These are phyloP conservation scores for Saturnispora mendoncae DNA, from an alignment of 805 yeast genomes.

Conservation along the genomic window DNA sequence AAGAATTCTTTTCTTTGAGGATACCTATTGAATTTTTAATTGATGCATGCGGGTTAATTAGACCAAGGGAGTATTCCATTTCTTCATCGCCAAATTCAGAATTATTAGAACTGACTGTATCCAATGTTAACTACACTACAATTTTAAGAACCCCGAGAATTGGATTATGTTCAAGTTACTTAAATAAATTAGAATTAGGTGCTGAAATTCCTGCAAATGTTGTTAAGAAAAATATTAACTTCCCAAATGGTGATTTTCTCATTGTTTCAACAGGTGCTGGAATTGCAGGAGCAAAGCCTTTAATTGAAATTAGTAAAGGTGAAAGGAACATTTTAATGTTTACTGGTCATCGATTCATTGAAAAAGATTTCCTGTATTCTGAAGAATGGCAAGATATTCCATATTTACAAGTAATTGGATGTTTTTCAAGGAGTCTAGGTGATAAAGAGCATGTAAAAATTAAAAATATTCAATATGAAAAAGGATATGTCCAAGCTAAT, in stretches of 20 bases:
- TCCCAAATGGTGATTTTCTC: slow-evolving; percentile 32
- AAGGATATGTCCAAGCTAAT: slow-evolving; percentile 71
- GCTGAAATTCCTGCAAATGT: slow-evolving; percentile 47
- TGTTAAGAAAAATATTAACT: slow-evolving; percentile 36
- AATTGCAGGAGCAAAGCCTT: slow-evolving; percentile 80
- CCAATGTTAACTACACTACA: slow-evolving; percentile 81
- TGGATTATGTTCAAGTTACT: slow-evolving; percentile 79
- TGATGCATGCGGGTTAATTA: slow-evolving; percentile 70
- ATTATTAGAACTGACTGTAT: slow-evolving; percentile 61
- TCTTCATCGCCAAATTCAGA: slow-evolving; percentile 40
- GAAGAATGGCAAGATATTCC: slow-evolving; percentile 40
- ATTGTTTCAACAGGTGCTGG: slow-evolving; percentile 95
- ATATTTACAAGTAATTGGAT: slow-evolving; percentile 28
- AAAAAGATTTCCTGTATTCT: slow-evolving; percentile 61
- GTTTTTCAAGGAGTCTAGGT: slow-evolving; percentile 43
- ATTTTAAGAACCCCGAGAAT: slow-evolving; percentile 63
- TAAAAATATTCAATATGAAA: slow-evolving; percentile 17
- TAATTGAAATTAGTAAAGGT: slow-evolving; percentile 37
- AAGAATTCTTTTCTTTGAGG: slow-evolving; percentile 68
- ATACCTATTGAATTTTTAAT: slow-evolving; percentile 70
- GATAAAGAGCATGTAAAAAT: slow-evolving; percentile 25
- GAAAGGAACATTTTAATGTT: slow-evolving; percentile 41
- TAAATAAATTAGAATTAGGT: slow-evolving; percentile 40
- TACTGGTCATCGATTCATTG: slow-evolving; percentile 61
- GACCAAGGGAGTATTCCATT: slow-evolving; percentile 78